These are phyloP conservation scores for Aschersonia sp. DNA, from an alignment of 2,329 filamentous ascomycete species.

Conservation along the genomic window DNA sequence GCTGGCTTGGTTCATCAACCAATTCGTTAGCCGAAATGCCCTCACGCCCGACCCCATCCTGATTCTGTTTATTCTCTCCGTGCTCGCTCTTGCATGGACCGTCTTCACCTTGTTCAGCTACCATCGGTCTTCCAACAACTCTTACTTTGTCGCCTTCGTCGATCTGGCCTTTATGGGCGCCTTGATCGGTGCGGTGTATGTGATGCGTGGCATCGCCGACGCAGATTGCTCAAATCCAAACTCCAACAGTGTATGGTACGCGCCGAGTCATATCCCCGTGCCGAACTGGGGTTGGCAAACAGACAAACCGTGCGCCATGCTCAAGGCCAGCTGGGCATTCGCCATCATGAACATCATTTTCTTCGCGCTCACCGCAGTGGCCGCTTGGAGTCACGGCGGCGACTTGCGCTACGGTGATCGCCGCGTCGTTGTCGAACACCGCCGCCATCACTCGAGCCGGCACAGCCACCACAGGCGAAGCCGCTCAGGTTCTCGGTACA, in stretches of 20 bases:
- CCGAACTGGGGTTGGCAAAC: slow-evolving; percentile 36
- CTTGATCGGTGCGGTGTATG: slow-evolving; percentile 47
- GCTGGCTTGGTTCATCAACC: slow-evolving; percentile 51
- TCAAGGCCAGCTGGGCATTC: slow-evolving; percentile 81
- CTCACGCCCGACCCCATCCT: slow-evolving; percentile 49
- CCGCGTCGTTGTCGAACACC: slow-evolving; percentile 7
- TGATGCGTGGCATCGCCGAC: slow-evolving; percentile 40
- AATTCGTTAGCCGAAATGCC: slow-evolving; percentile 39
- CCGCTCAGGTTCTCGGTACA: slow-evolving; percentile 20
- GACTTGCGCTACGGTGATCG: slow-evolving; percentile 27
- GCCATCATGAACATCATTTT: slow-evolving; percentile 78
- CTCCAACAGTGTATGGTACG: slow-evolving; percentile 32
- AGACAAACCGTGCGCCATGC: slow-evolving; percentile 75
- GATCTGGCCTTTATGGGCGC: slow-evolving; percentile 49
- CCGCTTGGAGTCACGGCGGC: slow-evolving; percentile 48
- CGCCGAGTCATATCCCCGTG: slow-evolving; percentile 38
- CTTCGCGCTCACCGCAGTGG: slow-evolving; percentile 62
- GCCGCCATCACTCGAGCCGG: slow-evolving; percentile 19
- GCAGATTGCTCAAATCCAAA: slow-evolving; percentile 53
- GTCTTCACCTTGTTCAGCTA: slow-evolving; percentile 53
- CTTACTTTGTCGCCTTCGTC: slow-evolving; percentile 44
- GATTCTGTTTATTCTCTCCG: slow-evolving; percentile 52
- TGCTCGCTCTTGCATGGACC: slow-evolving; percentile 48
- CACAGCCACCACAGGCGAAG: slow-evolving; percentile 28
- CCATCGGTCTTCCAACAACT: slow-evolving; percentile 45